These are phyloP conservation scores for Cytospora mali DNA, from an alignment of 2,329 filamentous ascomycete species.

Conservation along the genomic window DNA sequence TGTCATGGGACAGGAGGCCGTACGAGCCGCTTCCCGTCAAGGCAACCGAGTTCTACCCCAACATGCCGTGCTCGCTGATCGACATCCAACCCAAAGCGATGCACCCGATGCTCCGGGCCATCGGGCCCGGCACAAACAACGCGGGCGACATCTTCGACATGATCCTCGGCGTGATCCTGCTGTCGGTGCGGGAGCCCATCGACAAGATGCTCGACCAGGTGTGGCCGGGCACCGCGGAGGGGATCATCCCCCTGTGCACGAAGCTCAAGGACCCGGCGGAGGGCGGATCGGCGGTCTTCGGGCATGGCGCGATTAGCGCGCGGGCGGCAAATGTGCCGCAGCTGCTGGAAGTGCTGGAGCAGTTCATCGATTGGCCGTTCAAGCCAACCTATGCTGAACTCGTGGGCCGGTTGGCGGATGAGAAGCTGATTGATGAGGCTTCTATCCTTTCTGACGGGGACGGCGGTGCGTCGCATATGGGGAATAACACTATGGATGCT, in stretches of 20 bases:
- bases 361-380: constrained; percentile 70
- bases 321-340: constrained; percentile 56
- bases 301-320: constrained; percentile 46
- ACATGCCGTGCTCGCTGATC: constrained; percentile 58
- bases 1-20: constrained; percentile 70
- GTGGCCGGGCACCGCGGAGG: constrained; percentile 63
- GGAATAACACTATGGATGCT: constrained; percentile 9
- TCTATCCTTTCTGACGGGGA: background rate
- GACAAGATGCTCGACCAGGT: constrained; percentile 51
- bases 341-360: constrained; percentile 59
- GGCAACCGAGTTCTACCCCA: constrained; percentile 68
- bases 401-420: constrained; percentile 44
- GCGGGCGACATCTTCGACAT: constrained; percentile 56
- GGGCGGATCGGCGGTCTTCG: constrained; percentile 49
- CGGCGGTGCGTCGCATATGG: background rate
- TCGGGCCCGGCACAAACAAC: constrained; percentile 44
- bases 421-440: constrained; percentile 31
- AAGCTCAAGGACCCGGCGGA: constrained; percentile 49
- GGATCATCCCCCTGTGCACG: constrained; percentile 51
- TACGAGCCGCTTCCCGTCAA: constrained; percentile 68
- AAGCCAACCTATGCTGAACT: constrained; percentile 52
- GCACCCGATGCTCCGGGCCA: constrained; percentile 51
- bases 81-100: constrained; percentile 66
- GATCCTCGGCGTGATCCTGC: constrained; percentile 49
- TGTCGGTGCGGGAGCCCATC: constrained; percentile 40